Percentiles rank a stretch among this genome's conserved stretches.
Conservation (phyloP, 495 filamentous ascomycete species). For the Pyrenopolyporus hunteri region DNA sequence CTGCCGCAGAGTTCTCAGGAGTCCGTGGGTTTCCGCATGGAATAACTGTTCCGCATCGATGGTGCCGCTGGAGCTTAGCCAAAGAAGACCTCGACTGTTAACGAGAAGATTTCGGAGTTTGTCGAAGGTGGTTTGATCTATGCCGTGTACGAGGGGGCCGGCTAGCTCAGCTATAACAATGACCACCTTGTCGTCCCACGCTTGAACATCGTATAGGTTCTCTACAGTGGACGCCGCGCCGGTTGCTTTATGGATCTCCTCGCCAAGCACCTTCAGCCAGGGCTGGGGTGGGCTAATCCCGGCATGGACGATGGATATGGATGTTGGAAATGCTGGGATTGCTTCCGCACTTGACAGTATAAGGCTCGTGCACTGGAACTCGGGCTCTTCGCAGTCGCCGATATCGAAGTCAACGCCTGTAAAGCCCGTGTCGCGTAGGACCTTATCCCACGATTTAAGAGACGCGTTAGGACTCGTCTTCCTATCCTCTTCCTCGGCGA, state of each 20-base stretch:
- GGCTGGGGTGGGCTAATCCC: not conserved
- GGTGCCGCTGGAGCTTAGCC: constrained; percentile 25
- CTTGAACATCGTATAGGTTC: constrained; percentile 8
- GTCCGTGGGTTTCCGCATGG: constrained; percentile 13
- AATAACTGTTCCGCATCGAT: not conserved
- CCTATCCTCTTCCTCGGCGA: constrained; percentile 40
- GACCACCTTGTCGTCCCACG: constrained; percentile 11
- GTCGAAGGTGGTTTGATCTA: constrained; percentile 10
- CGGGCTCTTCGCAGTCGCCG: constrained; percentile 21
- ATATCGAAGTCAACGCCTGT: constrained; percentile 50
- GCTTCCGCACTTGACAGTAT: constrained; percentile 15
- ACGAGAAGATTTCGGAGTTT: constrained; percentile 10
- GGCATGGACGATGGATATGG: constrained; percentile 1
- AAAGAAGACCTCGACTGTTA: constrained; percentile 15
- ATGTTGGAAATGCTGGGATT: not conserved
- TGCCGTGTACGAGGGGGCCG: constrained; percentile 15
- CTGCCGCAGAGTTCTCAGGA: constrained; percentile 22
- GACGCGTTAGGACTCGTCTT: constrained; percentile 39
- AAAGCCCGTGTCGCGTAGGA: constrained; percentile 52
- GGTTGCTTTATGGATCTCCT: not conserved
- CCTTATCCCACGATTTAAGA: constrained; percentile 45
- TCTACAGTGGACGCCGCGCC: not conserved
- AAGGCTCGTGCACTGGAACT: constrained; percentile 6
- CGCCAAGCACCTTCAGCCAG: constrained; percentile 11
- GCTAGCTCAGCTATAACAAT: constrained; percentile 27